Base-by-base conservation (phyloP, 495 filamentous ascomycete species). In the Penicillium cataractarum region DNA sequence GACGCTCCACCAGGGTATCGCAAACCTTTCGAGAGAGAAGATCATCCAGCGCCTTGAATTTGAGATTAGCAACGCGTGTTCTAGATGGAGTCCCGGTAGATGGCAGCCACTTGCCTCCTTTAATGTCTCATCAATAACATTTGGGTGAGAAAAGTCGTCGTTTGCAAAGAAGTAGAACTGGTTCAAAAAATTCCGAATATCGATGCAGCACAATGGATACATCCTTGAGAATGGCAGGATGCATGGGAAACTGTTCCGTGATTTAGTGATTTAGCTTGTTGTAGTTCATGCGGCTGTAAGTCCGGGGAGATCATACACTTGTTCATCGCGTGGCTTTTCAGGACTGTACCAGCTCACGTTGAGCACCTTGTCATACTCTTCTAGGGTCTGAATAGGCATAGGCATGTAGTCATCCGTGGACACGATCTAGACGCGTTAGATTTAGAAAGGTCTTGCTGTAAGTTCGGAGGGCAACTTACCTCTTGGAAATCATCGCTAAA, bases 321-420 rank as follows among this genome's bases (percentile, higher is more conserved):
- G 83, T 60, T 96, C 87, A 61, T 93, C 87, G 12, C 83, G 81
- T 46, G 88, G 73, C 59, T 89, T 91, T 12, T 95, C 91, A 46
- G 92, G 92, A 9, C 82, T 88, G 71, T 95, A 97, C 93, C 93
- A 98, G 74, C 87, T 94, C 56, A 97, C 92, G 58, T 89, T 91
- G 65, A 97, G 85, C 26, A 99, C 93, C 68, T 97, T 96, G 63
- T 96, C 91, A 72, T 96, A 97, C 67, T 97, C 92, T 59, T 96
- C 93, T n/a, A 82, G 65, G 26, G 88, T 91, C 61, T 90, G 88
- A 67, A 97, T 96, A 6, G 91, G 88, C 96, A 99, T 98, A 21
- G 96, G 96, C 93, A 98, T 97, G 75, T 98, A 99, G 72, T 99
- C 95, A 72, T 99, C 95, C 13, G 92, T 96, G 12, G 89, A 91